phyloP scores from a whole-genome alignment of 1,284 basidiomycete genomes.

The Veloporphyrellus conicus region DNA sequence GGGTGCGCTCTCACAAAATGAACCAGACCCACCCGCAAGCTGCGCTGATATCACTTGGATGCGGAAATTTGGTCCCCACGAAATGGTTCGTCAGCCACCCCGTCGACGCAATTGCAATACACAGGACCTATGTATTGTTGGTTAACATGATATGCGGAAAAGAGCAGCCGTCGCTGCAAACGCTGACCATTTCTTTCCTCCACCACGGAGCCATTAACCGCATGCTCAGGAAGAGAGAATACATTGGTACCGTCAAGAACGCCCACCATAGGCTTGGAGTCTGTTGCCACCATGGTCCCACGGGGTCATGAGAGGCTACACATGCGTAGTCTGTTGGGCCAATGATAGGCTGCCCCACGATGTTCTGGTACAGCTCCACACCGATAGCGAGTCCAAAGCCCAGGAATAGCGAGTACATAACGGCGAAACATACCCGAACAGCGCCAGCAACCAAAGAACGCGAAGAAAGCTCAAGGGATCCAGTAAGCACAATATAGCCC shows the following conservation, averaged over 20 bases:
- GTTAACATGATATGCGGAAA: not conserved
- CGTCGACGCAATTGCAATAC: conserved; percentile 63
- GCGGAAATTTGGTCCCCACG: conserved; percentile 58
- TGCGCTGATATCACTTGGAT: conserved; percentile 70
- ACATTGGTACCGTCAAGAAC: conserved; percentile 79
- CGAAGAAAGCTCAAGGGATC: conserved; percentile 76
- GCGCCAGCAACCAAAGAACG: conserved; percentile 79
- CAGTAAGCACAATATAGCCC: conserved; percentile 78
- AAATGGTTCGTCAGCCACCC: conserved; percentile 83
- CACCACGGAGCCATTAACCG: conserved; percentile 73
- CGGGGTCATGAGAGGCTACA: conserved; percentile 46
- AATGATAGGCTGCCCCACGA: conserved; percentile 43
- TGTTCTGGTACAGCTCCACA: conserved; percentile 59
- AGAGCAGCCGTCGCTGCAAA: not conserved
- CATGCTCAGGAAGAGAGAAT: conserved; percentile 69
- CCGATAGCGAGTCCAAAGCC: conserved; percentile 84
- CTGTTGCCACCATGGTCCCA: conserved; percentile 56
- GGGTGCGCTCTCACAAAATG: not conserved
- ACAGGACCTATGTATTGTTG: conserved; percentile 43
- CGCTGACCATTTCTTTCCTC: conserved; percentile 64
- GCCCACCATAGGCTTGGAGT: conserved; percentile 60
- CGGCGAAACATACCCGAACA: conserved; percentile 79
- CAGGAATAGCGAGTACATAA: conserved; percentile 76
- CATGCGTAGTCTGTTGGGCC: conserved; percentile 63
- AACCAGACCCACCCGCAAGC: conserved; percentile 52